Base-by-base conservation (phyloP, 2,329 filamentous ascomycete genomes). In the Sphaceloma murrayae region DNA sequence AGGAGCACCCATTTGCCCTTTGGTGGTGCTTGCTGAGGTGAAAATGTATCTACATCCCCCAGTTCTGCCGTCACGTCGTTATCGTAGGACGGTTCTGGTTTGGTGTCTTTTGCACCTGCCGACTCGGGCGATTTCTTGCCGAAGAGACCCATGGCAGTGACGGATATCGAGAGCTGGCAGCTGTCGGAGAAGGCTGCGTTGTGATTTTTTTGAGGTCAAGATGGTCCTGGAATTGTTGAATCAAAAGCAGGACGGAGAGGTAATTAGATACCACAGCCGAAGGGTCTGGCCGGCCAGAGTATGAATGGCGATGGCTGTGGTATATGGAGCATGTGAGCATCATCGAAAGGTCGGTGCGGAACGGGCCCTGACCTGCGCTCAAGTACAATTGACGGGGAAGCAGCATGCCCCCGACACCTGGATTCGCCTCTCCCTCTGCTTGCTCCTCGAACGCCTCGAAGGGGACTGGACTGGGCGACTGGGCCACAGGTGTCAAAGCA, bases 271-370 rank as follows among this genome's bases (percentile, higher is more conserved):
- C 24, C 19, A 40, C 22, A 40, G 14, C 19, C 36, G 14, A 30
- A 30, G 36, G 36, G 36, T 40, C 36, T 29, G 19, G 17, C 13
- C 22, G 22, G 36, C 27, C 36, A 40, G 26, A 40, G 26, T 29
- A 7, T 29, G 14, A 40, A 40, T 16, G 24, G 27, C 36, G 36
- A 40, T 40, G 36, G 36, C 36, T 40, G 36, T 29, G 36, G 17
- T 40, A 26, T 40, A 40, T 40, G 36, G 36, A 40, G 24, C 19
- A 40, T 40, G 36, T 40, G 22, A 27, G 36, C 36, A 40, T 40
- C 24, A 40, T 40, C n/a, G 36, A 40, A n/a, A 29, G 36, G 36
- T 40, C 36, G 36, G 36, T 40, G 24, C 36, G 36, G 36, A n/a
- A 22, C 24, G 36, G 36, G 36, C 36, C 36, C 36, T 40, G 36